A percentile compares a stretch with the other conserved stretches of the same genome.
Conservation (phyloP, 164 flowering plant species). For the Kalanchoe fedtschenkoi region DNA sequence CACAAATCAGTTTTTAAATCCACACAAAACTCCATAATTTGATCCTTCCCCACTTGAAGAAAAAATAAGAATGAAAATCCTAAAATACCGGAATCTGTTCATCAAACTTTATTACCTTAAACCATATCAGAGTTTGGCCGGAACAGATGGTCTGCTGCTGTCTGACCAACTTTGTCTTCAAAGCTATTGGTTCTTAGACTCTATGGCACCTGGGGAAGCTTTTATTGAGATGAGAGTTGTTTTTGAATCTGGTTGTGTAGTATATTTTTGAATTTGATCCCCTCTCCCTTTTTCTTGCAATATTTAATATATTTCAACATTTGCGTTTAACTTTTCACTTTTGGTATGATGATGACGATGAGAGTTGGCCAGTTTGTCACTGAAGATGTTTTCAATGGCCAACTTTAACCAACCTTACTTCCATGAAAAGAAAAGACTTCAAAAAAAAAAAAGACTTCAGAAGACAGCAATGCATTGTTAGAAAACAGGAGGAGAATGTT, state of each 20-base stretch:
- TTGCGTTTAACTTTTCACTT: neutral
- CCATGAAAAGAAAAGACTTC: too few relatives aligned
- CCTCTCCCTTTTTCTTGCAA: neutral
- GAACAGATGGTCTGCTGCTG: neutral
- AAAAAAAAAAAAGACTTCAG: too few relatives aligned
- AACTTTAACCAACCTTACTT: conserved; percentile 9
- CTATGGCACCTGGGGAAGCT: neutral
- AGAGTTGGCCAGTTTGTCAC: conserved; percentile 8
- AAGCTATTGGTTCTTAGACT: neutral
- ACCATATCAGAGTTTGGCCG: neutral
- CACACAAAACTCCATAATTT: neutral
- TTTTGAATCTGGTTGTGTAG: conserved; percentile 5
- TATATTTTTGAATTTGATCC: neutral
- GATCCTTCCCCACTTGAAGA: too few relatives aligned
- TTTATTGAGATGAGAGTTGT: conserved; percentile 1
- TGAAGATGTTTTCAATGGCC: neutral
- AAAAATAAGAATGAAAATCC: neutral
- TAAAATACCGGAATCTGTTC: neutral
- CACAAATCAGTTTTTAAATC: neutral
- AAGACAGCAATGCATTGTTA: conserved; percentile 1
- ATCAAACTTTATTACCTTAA: neutral
- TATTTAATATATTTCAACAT: neutral
- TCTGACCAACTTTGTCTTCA: neutral
- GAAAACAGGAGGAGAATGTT: neutral
- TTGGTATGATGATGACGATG: neutral